A percentile compares a stretch with the other conserved stretches of the same genome.
phyloP scores from a whole-genome alignment of 176 grass and related monocot genomes.

The Avena sativa region DNA sequence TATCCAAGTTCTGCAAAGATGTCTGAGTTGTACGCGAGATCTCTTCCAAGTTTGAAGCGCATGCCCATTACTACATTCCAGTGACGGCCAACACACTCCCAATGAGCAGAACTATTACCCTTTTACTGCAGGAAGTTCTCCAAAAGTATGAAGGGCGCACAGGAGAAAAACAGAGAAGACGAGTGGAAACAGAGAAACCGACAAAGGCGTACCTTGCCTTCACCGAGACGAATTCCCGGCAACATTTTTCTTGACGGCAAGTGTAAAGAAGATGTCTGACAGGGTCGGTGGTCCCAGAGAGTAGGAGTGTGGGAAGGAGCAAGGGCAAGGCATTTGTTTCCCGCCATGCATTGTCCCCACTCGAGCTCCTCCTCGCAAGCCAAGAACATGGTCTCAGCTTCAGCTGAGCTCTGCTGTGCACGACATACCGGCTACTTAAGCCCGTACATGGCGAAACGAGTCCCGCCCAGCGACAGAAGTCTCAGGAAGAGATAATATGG shows the following conservation, averaged over 20 bases:
- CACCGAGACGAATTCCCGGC: not conserved
- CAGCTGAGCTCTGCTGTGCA: not conserved
- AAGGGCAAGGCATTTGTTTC: slow-evolving; percentile 39
- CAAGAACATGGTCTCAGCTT: slow-evolving; percentile 44
- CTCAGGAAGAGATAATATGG: slow-evolving; percentile 32
- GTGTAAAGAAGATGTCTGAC: slow-evolving; percentile 36
- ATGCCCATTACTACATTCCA: not conserved
- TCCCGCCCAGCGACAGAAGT: not conserved
- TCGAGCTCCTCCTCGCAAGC: slow-evolving; percentile 38
- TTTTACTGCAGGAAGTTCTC: no score
- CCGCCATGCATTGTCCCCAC: not conserved
- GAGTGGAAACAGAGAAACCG: slow-evolving; percentile 6
- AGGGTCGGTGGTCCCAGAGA: slow-evolving; percentile 18
- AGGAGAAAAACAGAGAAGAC: not conserved
- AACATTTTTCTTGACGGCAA: slow-evolving; percentile 19
- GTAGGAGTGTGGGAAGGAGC: slow-evolving; percentile 1
- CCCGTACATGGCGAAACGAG: not conserved
- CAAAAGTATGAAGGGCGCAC: no score
- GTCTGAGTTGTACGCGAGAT: not conserved
- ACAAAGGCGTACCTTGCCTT: not conserved
- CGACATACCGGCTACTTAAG: slow-evolving; percentile 22
- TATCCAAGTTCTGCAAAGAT: not conserved
- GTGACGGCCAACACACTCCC: no score
- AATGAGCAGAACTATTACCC: no score
- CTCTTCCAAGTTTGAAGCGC: not conserved